Conservation (phyloP, 2,329 filamentous ascomycete genomes). For the Rutstroemia sydowiana region DNA sequence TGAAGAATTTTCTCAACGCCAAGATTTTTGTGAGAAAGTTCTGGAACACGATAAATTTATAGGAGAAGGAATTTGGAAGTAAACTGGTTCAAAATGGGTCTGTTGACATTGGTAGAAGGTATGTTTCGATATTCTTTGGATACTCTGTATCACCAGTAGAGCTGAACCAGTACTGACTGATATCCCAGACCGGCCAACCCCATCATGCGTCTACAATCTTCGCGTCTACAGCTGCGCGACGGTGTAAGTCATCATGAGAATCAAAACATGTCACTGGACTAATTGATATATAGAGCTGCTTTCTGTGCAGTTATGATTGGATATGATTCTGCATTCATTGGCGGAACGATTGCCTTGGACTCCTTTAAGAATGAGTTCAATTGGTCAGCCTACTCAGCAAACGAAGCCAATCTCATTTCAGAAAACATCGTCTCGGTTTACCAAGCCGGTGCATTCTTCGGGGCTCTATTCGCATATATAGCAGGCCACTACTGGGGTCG, state of each 20-base stretch:
- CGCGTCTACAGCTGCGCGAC: conserved; percentile 20
- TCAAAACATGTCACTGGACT: not conserved
- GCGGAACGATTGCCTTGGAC: conserved; percentile 21
- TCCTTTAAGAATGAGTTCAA: conserved; percentile 21
- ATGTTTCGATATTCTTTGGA: conserved; percentile 31
- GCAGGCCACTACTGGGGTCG: conserved; percentile 6
- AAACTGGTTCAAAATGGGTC: conserved; percentile 23
- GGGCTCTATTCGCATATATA: conserved; percentile 9
- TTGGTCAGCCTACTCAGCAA: conserved; percentile 18
- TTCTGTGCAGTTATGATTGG: conserved; percentile 45
- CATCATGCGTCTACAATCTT: conserved; percentile 21
- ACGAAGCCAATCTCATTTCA: conserved; percentile 10
- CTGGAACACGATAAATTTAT: not conserved
- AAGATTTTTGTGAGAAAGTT: not conserved
- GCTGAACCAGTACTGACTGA: conserved; percentile 40
- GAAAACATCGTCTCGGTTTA: conserved; percentile 26
- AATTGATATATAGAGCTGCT: conserved; percentile 34
- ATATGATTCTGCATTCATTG: conserved; percentile 24
- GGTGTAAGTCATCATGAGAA: conserved; percentile 17
- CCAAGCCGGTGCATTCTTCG: conserved; percentile 24
- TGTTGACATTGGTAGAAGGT: conserved; percentile 47
- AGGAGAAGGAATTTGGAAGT: not conserved
- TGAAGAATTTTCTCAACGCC: conserved; percentile 2
- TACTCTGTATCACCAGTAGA: conserved; percentile 26
- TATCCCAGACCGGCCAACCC: conserved; percentile 22